Percentiles rank a stretch among this genome's conserved stretches.
Conservation (phyloP, 164 flowering plant genomes). For the Kalanchoe fedtschenkoi region DNA sequence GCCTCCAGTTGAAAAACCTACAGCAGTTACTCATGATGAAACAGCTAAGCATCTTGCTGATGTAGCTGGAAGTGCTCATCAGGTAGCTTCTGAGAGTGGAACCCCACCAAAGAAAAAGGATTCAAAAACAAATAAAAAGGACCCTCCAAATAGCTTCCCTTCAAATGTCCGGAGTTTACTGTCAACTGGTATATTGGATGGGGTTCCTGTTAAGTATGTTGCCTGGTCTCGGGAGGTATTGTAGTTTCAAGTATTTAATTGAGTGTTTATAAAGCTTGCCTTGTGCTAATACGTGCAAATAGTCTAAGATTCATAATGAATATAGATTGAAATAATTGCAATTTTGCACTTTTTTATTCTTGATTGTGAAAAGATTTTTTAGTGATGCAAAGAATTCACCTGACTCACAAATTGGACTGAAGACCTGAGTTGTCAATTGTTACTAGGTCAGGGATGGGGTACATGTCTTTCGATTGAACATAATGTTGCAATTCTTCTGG, state of each 20-base stretch:
- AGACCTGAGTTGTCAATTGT: background rate
- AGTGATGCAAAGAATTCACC: no score
- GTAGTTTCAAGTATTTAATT: slow-evolving; percentile 4
- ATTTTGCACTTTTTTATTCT: background rate
- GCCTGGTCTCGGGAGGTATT: slow-evolving; percentile 40
- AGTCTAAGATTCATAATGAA: no score
- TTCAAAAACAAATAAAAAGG: slow-evolving; percentile 24
- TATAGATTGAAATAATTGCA: no score
- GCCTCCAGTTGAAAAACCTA: slow-evolving; percentile 16
- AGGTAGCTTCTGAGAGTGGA: slow-evolving; percentile 14
- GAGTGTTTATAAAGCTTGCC: background rate
- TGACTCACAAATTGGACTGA: background rate
- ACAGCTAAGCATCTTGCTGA: slow-evolving; percentile 10
- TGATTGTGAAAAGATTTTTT: background rate
- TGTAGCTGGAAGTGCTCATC: slow-evolving; percentile 1
- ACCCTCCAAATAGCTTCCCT: slow-evolving; percentile 31
- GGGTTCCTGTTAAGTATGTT: slow-evolving; percentile 35
- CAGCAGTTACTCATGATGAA: slow-evolving; percentile 12
- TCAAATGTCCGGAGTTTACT: slow-evolving; percentile 39
- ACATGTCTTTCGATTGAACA: no score
- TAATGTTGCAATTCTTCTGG: no score
- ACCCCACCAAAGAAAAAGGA: slow-evolving; percentile 16
- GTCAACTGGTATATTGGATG: slow-evolving; percentile 44
- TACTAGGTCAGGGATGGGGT: no score
- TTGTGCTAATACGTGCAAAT: no score